phyloP scores from a whole-genome alignment of 78 protist species.

The Protostelium mycophagum region DNA sequence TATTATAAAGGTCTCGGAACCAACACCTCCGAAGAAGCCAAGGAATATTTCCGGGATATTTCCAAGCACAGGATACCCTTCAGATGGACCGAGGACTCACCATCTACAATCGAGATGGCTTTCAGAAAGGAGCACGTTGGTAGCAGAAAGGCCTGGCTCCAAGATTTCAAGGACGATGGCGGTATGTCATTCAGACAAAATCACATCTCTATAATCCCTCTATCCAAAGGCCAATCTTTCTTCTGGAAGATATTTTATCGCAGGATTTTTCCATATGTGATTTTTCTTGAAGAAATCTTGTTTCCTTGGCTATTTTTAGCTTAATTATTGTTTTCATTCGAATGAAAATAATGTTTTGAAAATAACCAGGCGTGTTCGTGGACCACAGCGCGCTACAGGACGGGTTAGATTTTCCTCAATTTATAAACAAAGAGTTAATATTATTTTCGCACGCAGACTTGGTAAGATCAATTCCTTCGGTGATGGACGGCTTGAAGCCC shows the following conservation, averaged over 20 bases:
- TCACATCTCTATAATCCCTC: too few species aligned
- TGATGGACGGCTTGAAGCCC: slow-evolving; percentile 98
- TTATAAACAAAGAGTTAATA: slow-evolving; percentile 84
- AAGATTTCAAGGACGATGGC: background rate
- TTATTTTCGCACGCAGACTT: slow-evolving; percentile 90
- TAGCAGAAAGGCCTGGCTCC: slow-evolving; percentile 94
- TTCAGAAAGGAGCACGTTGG: slow-evolving; percentile 75
- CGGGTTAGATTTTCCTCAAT: slow-evolving; percentile 29
- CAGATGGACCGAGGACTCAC: slow-evolving; percentile 48
- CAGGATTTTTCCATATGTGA: too few species aligned
- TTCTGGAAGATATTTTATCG: too few species aligned
- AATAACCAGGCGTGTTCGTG: background rate
- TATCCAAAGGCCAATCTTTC: too few species aligned
- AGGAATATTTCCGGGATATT: slow-evolving; percentile 88
- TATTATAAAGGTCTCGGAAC: slow-evolving; percentile 99
- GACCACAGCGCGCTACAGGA: slow-evolving; percentile 3
- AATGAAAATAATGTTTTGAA: background rate
- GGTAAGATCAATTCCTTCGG: slow-evolving; percentile 91
- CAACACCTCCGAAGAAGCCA: slow-evolving; percentile 86
- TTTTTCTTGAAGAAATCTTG: too few species aligned
- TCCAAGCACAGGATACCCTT: slow-evolving; percentile 72
- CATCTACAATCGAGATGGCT: slow-evolving; percentile 68
- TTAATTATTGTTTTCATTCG: too few species aligned
- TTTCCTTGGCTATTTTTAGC: too few species aligned
- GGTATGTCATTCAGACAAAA: background rate